Percentiles rank a stretch among this genome's conserved stretches.
Evolutionary conservation across 2,329 filamentous ascomycete genomes (phyloP).

Genomic region (Aspergillus sp.): DNA sequence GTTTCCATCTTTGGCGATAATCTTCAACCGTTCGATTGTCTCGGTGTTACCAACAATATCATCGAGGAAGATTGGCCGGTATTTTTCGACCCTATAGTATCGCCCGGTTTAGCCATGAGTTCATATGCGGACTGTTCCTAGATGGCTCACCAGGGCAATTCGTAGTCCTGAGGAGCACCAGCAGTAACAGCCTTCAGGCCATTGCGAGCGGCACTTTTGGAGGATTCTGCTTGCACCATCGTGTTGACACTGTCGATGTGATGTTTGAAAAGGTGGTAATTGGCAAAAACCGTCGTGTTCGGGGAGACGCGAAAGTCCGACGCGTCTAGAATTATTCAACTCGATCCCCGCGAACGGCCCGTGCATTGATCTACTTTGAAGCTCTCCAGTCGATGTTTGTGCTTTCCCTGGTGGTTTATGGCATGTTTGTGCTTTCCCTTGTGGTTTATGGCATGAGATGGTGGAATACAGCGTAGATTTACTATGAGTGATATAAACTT

Average conservation of each 20-base stretch:
- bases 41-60: slow-evolving; percentile 98
- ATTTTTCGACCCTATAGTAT: slow-evolving; percentile 87
- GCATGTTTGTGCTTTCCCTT: no score
- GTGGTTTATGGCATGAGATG: no score
- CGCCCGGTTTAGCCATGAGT: slow-evolving; percentile 9
- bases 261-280: background rate
- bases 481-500: no score
- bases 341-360: background rate
- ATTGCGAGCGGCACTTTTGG: slow-evolving; percentile 38
- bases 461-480: no score
- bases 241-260: slow-evolving; percentile 3
- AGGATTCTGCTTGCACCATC: slow-evolving; percentile 46
- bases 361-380: no score
- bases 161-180: slow-evolving; percentile 41
- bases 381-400: no score
- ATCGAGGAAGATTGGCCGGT: slow-evolving; percentile 88
- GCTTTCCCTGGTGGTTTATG: no score
- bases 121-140: background rate
- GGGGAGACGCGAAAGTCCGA: slow-evolving; percentile 24
- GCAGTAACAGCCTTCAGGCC: slow-evolving; percentile 35
- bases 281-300: slow-evolving; percentile 1
- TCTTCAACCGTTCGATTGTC: slow-evolving; percentile 94
- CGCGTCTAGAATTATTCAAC: slow-evolving; percentile 20
- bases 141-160: slow-evolving; percentile 44
- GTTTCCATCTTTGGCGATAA: slow-evolving; percentile 97